A percentile compares a stretch with the other conserved stretches of the same genome.
Evolutionary conservation across 73 alveolate genomes (phyloP).

Genomic region (Paramecium pentaurelia): DNA sequence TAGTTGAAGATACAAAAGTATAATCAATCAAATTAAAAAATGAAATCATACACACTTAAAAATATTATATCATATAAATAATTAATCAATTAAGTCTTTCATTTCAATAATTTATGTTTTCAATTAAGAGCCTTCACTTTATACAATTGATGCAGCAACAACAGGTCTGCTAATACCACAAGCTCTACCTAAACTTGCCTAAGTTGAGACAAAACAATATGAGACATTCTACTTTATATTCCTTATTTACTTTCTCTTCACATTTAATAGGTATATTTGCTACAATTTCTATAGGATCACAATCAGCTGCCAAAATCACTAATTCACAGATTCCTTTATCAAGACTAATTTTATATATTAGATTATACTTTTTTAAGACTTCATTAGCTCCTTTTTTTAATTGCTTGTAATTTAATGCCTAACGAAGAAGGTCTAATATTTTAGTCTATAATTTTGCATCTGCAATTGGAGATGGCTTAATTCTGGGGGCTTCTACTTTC

Average conservation of each 20-base stretch:
- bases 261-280: conserved; percentile 97
- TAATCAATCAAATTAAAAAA: neutral
- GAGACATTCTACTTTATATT: conserved; percentile 90
- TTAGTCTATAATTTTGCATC: conserved; percentile 53
- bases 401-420: conserved; percentile 53
- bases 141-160: conserved; percentile 69
- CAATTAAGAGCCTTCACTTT: conserved; percentile 61
- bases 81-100: conserved; percentile 56
- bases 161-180: conserved; percentile 98
- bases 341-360: conserved; percentile 67
- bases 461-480: conserved; percentile 61
- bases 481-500: conserved; percentile 41
- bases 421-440: conserved; percentile 46
- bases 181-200: conserved; percentile 98
- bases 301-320: conserved; percentile 99
- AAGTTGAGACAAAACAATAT: conserved; percentile 96
- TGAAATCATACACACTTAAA: neutral
- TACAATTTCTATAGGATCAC: conserved; percentile 99
- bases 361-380: conserved; percentile 3
- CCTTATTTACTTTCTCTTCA: conserved; percentile 72
- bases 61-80: conserved; percentile 34
- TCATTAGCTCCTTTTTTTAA: conserved; percentile 63
- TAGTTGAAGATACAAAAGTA: no score
- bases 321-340: conserved; percentile 98
- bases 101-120: conserved; percentile 55